Evolutionary conservation across 257 asterid species (phyloP).

Genomic region (Jacaranda mimosifolia): DNA sequence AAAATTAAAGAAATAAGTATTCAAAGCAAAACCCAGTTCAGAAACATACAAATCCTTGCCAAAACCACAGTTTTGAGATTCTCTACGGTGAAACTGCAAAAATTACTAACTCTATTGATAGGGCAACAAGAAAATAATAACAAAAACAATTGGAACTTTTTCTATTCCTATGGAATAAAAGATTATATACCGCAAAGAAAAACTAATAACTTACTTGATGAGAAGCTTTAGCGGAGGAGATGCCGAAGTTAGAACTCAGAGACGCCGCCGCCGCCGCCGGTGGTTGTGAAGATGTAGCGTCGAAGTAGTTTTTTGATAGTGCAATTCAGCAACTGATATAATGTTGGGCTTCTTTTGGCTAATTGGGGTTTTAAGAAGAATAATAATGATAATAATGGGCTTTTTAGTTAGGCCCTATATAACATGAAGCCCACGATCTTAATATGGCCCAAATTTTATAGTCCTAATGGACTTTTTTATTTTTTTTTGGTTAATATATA

Average conservation of each 20-base stretch:
- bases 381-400: not conserved
- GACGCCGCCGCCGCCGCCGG: constrained; percentile 26
- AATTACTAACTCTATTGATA: not conserved
- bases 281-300: constrained; percentile 23
- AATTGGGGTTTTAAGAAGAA: not conserved
- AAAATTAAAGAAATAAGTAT: not conserved
- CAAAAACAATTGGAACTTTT: not conserved
- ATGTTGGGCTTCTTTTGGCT: not conserved
- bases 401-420: not conserved
- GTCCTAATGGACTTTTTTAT: not conserved
- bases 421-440: not conserved
- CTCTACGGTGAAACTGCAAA: not conserved
- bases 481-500: not conserved
- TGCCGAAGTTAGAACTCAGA: not conserved
- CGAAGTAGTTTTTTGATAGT: not conserved
- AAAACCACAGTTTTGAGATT: not conserved
- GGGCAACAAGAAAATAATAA: constrained; percentile 1
- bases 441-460: not conserved
- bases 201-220: constrained; percentile 14
- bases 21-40: not conserved
- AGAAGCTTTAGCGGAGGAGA: not conserved
- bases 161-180: not conserved
- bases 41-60: not conserved
- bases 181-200: not conserved
- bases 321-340: not conserved